Evolutionary conservation across 805 yeast genomes (phyloP).

Genomic region (Saccharomycopsis sp.): DNA sequence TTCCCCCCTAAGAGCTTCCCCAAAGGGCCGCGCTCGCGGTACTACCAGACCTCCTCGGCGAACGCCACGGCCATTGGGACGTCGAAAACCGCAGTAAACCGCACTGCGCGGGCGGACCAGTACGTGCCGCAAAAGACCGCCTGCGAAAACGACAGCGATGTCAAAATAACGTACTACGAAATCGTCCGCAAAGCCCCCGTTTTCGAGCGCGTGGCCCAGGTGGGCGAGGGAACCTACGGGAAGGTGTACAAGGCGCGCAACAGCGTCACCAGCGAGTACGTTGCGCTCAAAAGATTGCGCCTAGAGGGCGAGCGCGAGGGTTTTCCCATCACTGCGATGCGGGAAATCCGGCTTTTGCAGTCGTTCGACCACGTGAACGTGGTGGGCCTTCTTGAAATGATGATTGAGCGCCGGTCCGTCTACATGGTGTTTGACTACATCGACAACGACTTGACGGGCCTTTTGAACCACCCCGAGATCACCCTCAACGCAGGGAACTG

Average conservation of each 20-base stretch:
- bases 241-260: constrained; percentile 88
- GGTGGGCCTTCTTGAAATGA: constrained; percentile 78
- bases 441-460: constrained; percentile 88
- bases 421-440: constrained; percentile 91
- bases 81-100: neutral
- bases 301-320: constrained; percentile 89
- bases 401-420: constrained; percentile 67
- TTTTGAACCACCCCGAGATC: constrained; percentile 70
- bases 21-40: constrained; percentile 18
- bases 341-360: constrained; percentile 85
- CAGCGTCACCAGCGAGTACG: constrained; percentile 54
- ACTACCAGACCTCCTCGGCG: constrained; percentile 1
- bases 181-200: constrained; percentile 21
- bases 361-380: constrained; percentile 76
- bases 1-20: constrained; percentile 16
- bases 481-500: constrained; percentile 54
- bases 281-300: constrained; percentile 82
- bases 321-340: constrained; percentile 89
- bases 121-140: neutral
- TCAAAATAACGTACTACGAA: neutral
- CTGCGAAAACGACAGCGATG: neutral
- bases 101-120: constrained; percentile 1
- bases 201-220: constrained; percentile 74
- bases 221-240: constrained; percentile 99
- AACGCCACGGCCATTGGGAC: neutral